Percentiles rank a stretch among this genome's conserved stretches.
phyloP scores from a whole-genome alignment of 305 asterid genomes.

The Plantago coronopus region DNA sequence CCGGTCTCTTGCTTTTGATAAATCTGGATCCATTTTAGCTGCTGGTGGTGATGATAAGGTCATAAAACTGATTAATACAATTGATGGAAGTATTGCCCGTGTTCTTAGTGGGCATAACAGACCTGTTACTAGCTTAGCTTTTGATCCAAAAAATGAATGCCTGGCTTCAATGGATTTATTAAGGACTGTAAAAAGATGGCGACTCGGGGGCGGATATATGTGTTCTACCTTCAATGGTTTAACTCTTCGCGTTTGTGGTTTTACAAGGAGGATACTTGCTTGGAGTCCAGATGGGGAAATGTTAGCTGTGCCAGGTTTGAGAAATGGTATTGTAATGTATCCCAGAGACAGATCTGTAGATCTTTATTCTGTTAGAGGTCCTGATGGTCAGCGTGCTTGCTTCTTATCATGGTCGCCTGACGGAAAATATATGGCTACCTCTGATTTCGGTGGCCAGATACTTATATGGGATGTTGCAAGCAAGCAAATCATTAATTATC shows the following conservation, averaged over 20 bases:
- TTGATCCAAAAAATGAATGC: conserved; percentile 91
- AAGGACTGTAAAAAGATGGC: conserved; percentile 89
- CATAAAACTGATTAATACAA: conserved; percentile 82
- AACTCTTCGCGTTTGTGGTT: conserved; percentile 64
- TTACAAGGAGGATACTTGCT: conserved; percentile 55
- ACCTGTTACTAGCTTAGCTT: conserved; percentile 79
- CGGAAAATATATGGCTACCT: conserved; percentile 93
- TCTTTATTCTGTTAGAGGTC: conserved; percentile 77
- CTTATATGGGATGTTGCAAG: conserved; percentile 89
- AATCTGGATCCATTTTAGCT: conserved; percentile 87
- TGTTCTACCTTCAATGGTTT: conserved; percentile 70
- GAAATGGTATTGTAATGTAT: conserved; percentile 86
- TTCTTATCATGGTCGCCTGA: conserved; percentile 95
- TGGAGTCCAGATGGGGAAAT: conserved; percentile 98
- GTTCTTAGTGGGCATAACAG: conserved; percentile 94
- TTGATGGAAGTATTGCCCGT: conserved; percentile 89
- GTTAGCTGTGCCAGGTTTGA: conserved; percentile 91
- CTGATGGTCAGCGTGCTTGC: conserved; percentile 74
- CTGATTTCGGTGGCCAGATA: conserved; percentile 80
- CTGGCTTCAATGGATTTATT: conserved; percentile 82
- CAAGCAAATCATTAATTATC: conserved; percentile 88
- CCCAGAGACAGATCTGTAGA: conserved; percentile 97
- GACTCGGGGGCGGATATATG: conserved; percentile 74
- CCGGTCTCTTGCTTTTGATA: conserved; percentile 79
- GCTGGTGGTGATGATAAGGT: conserved; percentile 98